Evolutionary conservation across 306 rosid genomes (phyloP).

Genomic region (Prosopis cineraria): DNA sequence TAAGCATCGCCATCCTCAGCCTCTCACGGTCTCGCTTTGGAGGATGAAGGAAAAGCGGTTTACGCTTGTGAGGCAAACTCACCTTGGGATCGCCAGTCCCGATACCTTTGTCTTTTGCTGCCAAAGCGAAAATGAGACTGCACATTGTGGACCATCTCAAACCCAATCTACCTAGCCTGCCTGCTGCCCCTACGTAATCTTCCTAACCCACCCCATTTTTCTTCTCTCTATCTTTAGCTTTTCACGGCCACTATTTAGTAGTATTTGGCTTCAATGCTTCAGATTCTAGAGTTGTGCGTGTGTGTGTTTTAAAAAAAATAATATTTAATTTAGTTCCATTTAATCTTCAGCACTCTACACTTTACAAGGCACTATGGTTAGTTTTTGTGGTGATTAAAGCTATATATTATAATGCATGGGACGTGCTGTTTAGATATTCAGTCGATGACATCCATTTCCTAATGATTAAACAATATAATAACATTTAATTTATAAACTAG

Average conservation of each 20-base stretch:
- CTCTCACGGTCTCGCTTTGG: slow-evolving; percentile 26
- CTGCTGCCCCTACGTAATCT: not conserved
- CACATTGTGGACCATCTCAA: slow-evolving; percentile 32
- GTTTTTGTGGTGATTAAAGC: not conserved
- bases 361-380: not conserved
- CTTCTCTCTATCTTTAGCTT: not conserved
- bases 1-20: not conserved
- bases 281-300: too few relatives aligned
- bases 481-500: not conserved
- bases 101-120: slow-evolving; percentile 31
- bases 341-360: not conserved
- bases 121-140: not conserved
- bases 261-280: not conserved
- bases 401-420: not conserved
- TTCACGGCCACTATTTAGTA: not conserved
- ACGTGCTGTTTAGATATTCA: slow-evolving; percentile 7
- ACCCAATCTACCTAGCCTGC: not conserved
- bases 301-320: not conserved
- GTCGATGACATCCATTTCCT: not conserved
- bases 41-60: slow-evolving; percentile 29
- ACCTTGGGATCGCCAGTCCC: slow-evolving; percentile 51
- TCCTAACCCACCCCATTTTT: not conserved
- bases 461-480: not conserved
- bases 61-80: slow-evolving; percentile 36
- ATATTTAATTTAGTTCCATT: not conserved